Evolutionary conservation across 257 asterid genomes (phyloP).

Genomic region (Solanum chaucha): DNA sequence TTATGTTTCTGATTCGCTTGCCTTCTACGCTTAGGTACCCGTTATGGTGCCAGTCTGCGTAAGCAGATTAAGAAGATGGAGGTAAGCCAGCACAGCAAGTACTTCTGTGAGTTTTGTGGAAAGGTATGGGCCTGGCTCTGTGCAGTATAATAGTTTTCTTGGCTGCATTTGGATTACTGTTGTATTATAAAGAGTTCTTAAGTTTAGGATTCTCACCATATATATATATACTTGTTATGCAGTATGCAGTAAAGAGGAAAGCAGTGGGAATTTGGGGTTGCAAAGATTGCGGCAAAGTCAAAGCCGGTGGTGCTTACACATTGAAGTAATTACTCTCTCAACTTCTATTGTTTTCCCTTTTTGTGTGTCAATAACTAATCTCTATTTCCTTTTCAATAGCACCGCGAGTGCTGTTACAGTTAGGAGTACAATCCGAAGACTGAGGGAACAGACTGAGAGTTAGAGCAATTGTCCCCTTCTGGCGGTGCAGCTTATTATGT

Average conservation of each 20-base stretch:
- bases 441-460: conserved; percentile 3
- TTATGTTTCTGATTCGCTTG: neutral
- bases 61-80: conserved; percentile 37
- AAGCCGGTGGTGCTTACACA: conserved; percentile 1
- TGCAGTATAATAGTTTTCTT: neutral
- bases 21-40: conserved; percentile 28
- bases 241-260: conserved; percentile 3
- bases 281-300: conserved; percentile 1
- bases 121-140: conserved; percentile 20
- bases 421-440: conserved; percentile 1
- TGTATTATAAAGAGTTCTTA: neutral
- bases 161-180: neutral
- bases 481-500: neutral
- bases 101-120: conserved; percentile 57
- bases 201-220: neutral
- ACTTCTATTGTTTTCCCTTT: neutral
- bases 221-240: neutral
- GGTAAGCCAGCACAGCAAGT: conserved; percentile 45
- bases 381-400: neutral
- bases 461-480: neutral
- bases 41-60: conserved; percentile 70
- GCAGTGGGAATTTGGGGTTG: conserved; percentile 5
- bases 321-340: neutral
- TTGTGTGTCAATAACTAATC: neutral
- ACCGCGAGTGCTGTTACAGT: conserved; percentile 1